Percentiles rank a stretch among this genome's conserved stretches.
Evolutionary conservation across 2,329 filamentous ascomycete genomes (phyloP).

Genomic region (Gliomastix tumulicola): DNA sequence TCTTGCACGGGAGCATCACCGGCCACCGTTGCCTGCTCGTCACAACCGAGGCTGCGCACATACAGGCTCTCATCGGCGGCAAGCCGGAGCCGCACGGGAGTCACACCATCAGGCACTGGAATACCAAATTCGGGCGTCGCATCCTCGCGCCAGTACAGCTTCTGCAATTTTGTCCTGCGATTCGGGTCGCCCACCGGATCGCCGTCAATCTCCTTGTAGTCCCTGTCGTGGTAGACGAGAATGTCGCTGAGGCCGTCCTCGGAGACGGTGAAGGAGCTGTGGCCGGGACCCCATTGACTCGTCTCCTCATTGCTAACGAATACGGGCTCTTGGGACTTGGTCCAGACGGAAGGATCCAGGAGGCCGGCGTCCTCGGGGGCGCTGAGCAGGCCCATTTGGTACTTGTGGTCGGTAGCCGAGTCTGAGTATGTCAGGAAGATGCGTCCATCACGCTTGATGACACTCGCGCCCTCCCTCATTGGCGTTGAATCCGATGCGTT

Average conservation of each 20-base stretch:
- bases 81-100: slow-evolving; percentile 12
- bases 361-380: slow-evolving; percentile 11
- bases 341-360: slow-evolving; percentile 14
- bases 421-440: slow-evolving; percentile 11
- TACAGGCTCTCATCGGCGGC: slow-evolving; percentile 6
- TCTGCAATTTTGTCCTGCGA: slow-evolving; percentile 17
- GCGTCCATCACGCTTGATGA: slow-evolving; percentile 8
- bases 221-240: slow-evolving; percentile 15
- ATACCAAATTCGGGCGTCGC: slow-evolving; percentile 19
- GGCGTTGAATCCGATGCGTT: slow-evolving; percentile 11
- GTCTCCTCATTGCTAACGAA: slow-evolving; percentile 16
- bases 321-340: slow-evolving; percentile 13
- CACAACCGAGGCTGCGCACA: slow-evolving; percentile 6
- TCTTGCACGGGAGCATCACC: slow-evolving; percentile 6
- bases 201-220: slow-evolving; percentile 16
- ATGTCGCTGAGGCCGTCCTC: slow-evolving; percentile 18
- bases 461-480: slow-evolving; percentile 11
- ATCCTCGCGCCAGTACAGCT: slow-evolving; percentile 19
- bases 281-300: slow-evolving; percentile 18
- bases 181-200: slow-evolving; percentile 16
- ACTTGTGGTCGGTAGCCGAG: slow-evolving; percentile 16
- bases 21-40: slow-evolving; percentile 1
- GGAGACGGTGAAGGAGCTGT: slow-evolving; percentile 18
- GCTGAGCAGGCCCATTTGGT: slow-evolving; percentile 17
- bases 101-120: slow-evolving; percentile 13